These are phyloP conservation scores for Endoconidiophora laricicola DNA, from an alignment of 2,329 filamentous ascomycete genomes.

Conservation along the genomic window DNA sequence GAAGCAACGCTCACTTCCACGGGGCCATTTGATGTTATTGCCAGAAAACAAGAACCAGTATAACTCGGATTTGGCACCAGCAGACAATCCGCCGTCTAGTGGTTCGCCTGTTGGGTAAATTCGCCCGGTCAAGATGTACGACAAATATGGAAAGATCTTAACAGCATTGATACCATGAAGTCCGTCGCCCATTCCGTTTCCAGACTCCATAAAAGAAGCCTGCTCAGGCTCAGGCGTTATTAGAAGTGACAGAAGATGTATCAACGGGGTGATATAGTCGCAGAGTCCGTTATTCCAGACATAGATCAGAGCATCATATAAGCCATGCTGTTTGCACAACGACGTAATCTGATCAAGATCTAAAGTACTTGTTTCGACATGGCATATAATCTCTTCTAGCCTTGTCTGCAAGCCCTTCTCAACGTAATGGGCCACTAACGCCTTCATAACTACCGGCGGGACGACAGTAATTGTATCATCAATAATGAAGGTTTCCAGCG, in stretches of 20 bases:
- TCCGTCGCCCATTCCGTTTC: slow-evolving; percentile 31
- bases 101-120: slow-evolving; percentile 74
- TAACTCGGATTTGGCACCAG: slow-evolving; percentile 66
- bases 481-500: slow-evolving; percentile 74
- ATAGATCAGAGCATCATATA: slow-evolving; percentile 92
- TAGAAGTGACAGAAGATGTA: slow-evolving; percentile 62
- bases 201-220: slow-evolving; percentile 22
- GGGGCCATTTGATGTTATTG: slow-evolving; percentile 59
- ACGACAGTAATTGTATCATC: slow-evolving; percentile 57
- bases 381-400: slow-evolving; percentile 86
- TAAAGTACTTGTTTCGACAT: slow-evolving; percentile 76
- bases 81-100: slow-evolving; percentile 56
- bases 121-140: slow-evolving; percentile 75
- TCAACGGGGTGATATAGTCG: slow-evolving; percentile 82
- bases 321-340: slow-evolving; percentile 75
- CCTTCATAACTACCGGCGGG: slow-evolving; percentile 72
- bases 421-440: slow-evolving; percentile 68
- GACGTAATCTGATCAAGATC: slow-evolving; percentile 87
- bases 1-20: slow-evolving; percentile 41
- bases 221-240: slow-evolving; percentile 39
- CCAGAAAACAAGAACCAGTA: slow-evolving; percentile 93
- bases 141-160: slow-evolving; percentile 90
- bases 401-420: slow-evolving; percentile 56
- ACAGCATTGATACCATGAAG: slow-evolving; percentile 53
- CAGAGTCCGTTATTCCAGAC: slow-evolving; percentile 85